Evolutionary conservation across 228 moss, liverwort and hornwort genomes (phyloP).

Genomic region (Sphagnum fallax): DNA sequence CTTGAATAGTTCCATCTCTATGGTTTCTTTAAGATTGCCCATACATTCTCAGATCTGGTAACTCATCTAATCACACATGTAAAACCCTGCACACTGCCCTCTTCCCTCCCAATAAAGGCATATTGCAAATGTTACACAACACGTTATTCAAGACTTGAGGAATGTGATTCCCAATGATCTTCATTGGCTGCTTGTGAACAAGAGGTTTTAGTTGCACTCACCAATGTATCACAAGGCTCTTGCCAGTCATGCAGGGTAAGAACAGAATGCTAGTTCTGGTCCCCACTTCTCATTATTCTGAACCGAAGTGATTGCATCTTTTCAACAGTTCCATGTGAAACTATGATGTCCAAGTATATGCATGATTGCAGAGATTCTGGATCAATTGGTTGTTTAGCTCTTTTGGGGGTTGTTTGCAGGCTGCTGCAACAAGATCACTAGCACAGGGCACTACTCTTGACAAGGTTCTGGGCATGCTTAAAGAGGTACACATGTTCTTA

Average conservation of each 20-base stretch:
- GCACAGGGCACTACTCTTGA: slow-evolving; percentile 62
- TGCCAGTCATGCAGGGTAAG: too few relatives aligned
- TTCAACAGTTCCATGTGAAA: too few relatives aligned
- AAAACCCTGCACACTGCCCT: too few relatives aligned
- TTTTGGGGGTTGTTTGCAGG: slow-evolving; percentile 22
- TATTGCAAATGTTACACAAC: too few relatives aligned
- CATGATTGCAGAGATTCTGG: too few relatives aligned
- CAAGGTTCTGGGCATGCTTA: slow-evolving; percentile 61
- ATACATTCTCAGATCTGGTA: not conserved
- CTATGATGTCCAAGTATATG: too few relatives aligned
- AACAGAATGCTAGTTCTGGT: too few relatives aligned
- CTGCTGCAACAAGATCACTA: slow-evolving; percentile 63
- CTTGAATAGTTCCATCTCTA: not conserved
- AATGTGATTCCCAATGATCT: not conserved
- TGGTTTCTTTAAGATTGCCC: not conserved
- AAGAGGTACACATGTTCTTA: slow-evolving; percentile 30
- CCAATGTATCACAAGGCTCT: too few relatives aligned
- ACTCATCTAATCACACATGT: too few relatives aligned
- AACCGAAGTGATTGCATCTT: not conserved
- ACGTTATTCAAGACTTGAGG: not conserved
- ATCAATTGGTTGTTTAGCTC: too few relatives aligned
- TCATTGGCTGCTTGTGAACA: not conserved
- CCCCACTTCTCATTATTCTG: not conserved
- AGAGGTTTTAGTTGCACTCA: too few relatives aligned
- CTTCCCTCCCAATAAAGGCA: too few relatives aligned